Base-by-base conservation (phyloP, 768 basidiomycete genomes). In the Mycena pura region DNA sequence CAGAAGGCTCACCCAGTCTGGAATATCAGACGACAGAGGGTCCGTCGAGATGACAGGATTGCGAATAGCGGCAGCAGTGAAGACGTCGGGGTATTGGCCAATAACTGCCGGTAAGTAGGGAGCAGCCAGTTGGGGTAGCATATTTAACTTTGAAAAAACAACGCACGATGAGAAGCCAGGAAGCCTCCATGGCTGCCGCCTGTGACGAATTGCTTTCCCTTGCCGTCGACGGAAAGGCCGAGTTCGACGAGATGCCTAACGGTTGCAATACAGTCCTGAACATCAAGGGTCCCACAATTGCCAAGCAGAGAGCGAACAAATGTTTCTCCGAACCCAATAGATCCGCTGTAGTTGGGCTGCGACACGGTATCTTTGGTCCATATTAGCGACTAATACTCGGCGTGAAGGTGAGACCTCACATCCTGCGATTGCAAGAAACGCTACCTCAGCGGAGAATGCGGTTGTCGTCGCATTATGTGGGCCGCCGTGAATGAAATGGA, bases 151-250 rank as follows among this genome's bases (percentile, higher is more conserved):
- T 7, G 28, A 60, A 19, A 21, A 31, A 8, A 53, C 22, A 21
- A 76, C 86, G 63, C 66, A 88, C 86, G 73, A 66, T 89, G 87
- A 0, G 79, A 82, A 1, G 81, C 63, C 14, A 90, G 75, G 69
- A 88, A 91, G 2, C 90, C 90, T 0, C 89, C 89, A 60, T 92
- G 91, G 44, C 85, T 88, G 38, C 90, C 90, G 5, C 90, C 90
- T 49, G 75, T 75, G 1, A 90, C 69, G 28, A 89, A 77, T 49
- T 85, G 81, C 61, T 82, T 83, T 7, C 84, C 85, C 15, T 73
- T 72, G 1, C 81, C 83, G 14, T 78, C 69, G 40, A 77, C 73
- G 0, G 86, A 81, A 1, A 90, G 71, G 1, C 83, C 84, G 5
- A 81, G 70, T 14, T 73, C 67, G 29, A 86, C 73, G 40, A 91